Conservation (phyloP, 2,329 filamentous ascomycete genomes). For the Bipolaris zeicola region DNA sequence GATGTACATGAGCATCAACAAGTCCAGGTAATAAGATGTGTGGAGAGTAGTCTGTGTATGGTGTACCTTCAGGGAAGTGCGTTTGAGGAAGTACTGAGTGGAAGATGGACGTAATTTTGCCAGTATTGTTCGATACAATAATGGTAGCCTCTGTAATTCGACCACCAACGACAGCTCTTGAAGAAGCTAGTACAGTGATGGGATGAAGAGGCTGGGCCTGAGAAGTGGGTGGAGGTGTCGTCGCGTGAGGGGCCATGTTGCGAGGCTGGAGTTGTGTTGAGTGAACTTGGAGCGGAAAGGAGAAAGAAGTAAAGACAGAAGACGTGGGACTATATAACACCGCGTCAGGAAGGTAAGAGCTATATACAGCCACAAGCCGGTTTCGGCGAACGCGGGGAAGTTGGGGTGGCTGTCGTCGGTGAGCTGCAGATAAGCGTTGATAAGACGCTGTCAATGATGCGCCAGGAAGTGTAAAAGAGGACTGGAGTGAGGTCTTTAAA, state of each 20-base stretch:
- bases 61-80: constrained; percentile 72
- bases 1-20: constrained; percentile 95
- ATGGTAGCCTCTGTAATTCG: constrained; percentile 82
- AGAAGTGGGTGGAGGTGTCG: constrained; percentile 35
- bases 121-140: constrained; percentile 74
- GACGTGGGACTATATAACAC: constrained; percentile 8
- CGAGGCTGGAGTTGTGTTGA: constrained; percentile 1
- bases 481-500: background rate
- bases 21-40: constrained; percentile 85
- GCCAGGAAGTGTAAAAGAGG: constrained; percentile 18
- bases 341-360: constrained; percentile 19
- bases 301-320: constrained; percentile 9
- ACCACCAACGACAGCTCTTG: constrained; percentile 78
- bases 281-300: constrained; percentile 12
- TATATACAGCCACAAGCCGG: constrained; percentile 26
- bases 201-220: constrained; percentile 45
- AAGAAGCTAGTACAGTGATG: constrained; percentile 81
- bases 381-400: constrained; percentile 33
- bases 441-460: constrained; percentile 31
- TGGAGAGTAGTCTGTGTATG: constrained; percentile 84
- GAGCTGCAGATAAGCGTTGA: constrained; percentile 44
- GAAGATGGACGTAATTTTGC: constrained; percentile 81
- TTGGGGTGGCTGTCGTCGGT: constrained; percentile 21
- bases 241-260: constrained; percentile 49
- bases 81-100: constrained; percentile 74